phyloP scores from a whole-genome alignment of 208 protist species.

The Trypanosomatidae sp. region DNA sequence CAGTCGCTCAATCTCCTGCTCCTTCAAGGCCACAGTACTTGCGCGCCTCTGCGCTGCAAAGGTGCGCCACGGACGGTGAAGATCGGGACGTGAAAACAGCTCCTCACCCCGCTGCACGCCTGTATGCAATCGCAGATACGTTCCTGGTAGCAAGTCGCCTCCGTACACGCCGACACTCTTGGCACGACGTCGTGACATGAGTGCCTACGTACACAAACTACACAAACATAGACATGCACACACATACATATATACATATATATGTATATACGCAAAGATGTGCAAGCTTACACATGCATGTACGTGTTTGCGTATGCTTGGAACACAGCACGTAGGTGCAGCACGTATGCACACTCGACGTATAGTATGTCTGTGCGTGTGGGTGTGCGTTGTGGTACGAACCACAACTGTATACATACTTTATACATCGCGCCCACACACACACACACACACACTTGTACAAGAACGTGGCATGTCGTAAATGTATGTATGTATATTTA shows the following conservation, averaged over 20 bases:
- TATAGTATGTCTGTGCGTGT: too few relatives aligned
- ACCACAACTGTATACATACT: too few relatives aligned
- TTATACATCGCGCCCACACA: too few relatives aligned
- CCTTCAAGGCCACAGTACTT: constrained; percentile 45
- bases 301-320: constrained; percentile 1
- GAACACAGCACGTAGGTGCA: background rate
- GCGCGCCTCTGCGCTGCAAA: constrained; percentile 24
- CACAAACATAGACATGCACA: background rate
- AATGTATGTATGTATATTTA: too few relatives aligned
- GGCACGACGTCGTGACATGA: background rate
- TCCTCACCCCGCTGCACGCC: constrained; percentile 71
- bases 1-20: constrained; percentile 84
- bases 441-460: too few relatives aligned
- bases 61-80: constrained; percentile 79
- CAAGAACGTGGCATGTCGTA: too few relatives aligned
- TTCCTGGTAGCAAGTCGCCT: constrained; percentile 41
- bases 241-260: background rate
- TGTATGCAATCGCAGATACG: constrained; percentile 57
- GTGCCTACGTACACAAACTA: background rate
- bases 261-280: background rate
- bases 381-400: too few relatives aligned
- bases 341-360: background rate
- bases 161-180: constrained; percentile 63
- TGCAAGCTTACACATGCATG: background rate
- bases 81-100: constrained; percentile 72